Conservation (phyloP, 2,329 filamentous ascomycete genomes). For the Lachnellula arida region DNA sequence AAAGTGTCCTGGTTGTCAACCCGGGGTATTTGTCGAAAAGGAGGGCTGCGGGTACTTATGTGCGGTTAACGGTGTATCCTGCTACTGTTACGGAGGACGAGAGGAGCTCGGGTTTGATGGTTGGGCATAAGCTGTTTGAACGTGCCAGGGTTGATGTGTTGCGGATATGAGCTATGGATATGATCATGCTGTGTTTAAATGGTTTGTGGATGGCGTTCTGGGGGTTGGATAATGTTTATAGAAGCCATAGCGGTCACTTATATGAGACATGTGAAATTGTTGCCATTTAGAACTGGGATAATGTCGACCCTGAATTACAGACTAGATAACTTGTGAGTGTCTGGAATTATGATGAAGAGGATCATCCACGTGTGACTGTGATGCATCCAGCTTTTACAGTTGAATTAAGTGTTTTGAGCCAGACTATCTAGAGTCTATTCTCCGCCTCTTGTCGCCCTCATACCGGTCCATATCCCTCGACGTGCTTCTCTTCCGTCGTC, state of each 20-base stretch:
- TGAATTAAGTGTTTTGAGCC: neutral
- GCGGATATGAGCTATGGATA: constrained; percentile 51
- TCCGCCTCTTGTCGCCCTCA: constrained; percentile 55
- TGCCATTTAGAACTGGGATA: no score
- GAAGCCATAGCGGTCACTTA: no score
- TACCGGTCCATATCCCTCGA: constrained; percentile 50
- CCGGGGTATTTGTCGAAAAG: constrained; percentile 84
- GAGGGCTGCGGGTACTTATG: constrained; percentile 79
- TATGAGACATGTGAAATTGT: no score
- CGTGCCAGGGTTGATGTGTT: constrained; percentile 83
- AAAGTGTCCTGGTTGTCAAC: constrained; percentile 86
- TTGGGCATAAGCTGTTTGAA: constrained; percentile 74
- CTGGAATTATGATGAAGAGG: no score
- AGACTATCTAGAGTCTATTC: constrained; percentile 41
- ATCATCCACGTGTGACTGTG: no score
- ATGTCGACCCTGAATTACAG: no score
- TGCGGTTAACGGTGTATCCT: constrained; percentile 70
- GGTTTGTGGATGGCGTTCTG: neutral
- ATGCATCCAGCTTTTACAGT: no score
- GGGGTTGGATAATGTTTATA: neutral
- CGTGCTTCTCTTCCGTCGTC: constrained; percentile 52
- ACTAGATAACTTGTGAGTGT: no score
- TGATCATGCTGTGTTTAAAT: neutral
- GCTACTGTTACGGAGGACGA: constrained; percentile 56
- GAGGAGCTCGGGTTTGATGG: constrained; percentile 48